Conservation (phyloP, 352 stramenopile species). For the Phytophthora megakarya region DNA sequence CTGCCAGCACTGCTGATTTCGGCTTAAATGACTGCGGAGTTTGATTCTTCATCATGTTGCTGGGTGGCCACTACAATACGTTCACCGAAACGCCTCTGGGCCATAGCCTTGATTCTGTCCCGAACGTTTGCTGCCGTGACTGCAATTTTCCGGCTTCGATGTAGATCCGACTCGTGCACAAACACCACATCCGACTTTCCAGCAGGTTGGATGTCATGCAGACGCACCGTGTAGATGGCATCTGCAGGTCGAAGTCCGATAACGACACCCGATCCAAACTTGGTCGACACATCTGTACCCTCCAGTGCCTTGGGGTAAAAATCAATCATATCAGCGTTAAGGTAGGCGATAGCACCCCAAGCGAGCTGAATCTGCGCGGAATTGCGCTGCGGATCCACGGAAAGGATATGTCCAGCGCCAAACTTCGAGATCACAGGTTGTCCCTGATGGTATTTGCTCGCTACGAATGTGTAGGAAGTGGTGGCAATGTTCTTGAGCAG, state of each 20-base stretch:
- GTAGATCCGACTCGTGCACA: slow-evolving; percentile 73
- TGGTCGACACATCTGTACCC: slow-evolving; percentile 76
- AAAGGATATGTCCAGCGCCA: slow-evolving; percentile 61
- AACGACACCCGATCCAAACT: slow-evolving; percentile 74
- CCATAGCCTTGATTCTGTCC: slow-evolving; percentile 53
- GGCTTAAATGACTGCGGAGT: slow-evolving; percentile 58
- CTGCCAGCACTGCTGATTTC: neutral
- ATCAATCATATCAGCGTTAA: slow-evolving; percentile 66
- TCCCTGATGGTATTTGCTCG: slow-evolving; percentile 74
- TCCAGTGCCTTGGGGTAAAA: slow-evolving; percentile 75
- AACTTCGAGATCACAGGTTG: slow-evolving; percentile 79
- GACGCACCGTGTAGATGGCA: slow-evolving; percentile 78
- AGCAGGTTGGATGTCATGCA: slow-evolving; percentile 45
- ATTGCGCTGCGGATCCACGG: slow-evolving; percentile 53
- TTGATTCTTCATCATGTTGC: slow-evolving; percentile 50
- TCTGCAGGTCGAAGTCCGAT: slow-evolving; percentile 64
- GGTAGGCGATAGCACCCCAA: slow-evolving; percentile 60
- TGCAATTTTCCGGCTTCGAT: slow-evolving; percentile 45
- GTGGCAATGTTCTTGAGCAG: slow-evolving; percentile 68
- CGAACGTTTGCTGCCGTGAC: slow-evolving; percentile 59
- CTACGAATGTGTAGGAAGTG: slow-evolving; percentile 68
- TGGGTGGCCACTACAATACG: slow-evolving; percentile 45
- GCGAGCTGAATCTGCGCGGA: slow-evolving; percentile 67
- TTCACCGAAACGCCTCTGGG: slow-evolving; percentile 45
- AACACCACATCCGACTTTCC: slow-evolving; percentile 72